phyloP scores from a whole-genome alignment of 805 yeast species.

The Wickerhamomyces bisporus region DNA sequence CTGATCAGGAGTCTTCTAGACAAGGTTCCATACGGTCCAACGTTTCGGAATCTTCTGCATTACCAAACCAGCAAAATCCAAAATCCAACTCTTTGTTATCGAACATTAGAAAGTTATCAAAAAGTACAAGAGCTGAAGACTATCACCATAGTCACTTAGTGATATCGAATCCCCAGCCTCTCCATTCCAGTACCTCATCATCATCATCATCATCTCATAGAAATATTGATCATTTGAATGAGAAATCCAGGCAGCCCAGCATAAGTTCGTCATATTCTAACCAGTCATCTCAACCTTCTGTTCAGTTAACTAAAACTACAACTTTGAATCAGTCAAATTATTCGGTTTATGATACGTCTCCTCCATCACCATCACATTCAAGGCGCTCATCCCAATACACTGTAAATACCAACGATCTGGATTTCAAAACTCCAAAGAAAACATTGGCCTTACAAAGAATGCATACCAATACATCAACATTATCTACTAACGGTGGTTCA shows the following conservation, averaged over 20 bases:
- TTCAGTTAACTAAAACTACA: constrained; percentile 22
- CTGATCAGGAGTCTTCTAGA: constrained; percentile 7
- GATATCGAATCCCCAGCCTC: constrained; percentile 24
- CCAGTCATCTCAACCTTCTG: constrained; percentile 20
- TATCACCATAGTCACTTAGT: constrained; percentile 4
- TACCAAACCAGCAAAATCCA: constrained; percentile 4
- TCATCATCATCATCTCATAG: not conserved
- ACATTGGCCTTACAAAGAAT: constrained; percentile 20
- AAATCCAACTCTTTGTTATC: constrained; percentile 21
- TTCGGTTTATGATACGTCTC: constrained; percentile 15
- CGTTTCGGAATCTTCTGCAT: constrained; percentile 5
- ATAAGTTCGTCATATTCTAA: constrained; percentile 19
- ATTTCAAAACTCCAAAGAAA: constrained; percentile 17
- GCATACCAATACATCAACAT: constrained; percentile 17
- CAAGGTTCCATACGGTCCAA: constrained; percentile 10
- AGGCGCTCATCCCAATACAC: constrained; percentile 25
- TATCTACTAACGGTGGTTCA: constrained; percentile 7
- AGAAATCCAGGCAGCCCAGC: constrained; percentile 20
- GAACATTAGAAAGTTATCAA: constrained; percentile 23
- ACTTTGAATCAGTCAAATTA: constrained; percentile 19
- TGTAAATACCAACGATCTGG: constrained; percentile 6
- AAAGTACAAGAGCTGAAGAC: constrained; percentile 12
- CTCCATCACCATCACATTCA: constrained; percentile 23
- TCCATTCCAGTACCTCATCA: not conserved
- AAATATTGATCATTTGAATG: not conserved